phyloP scores from a whole-genome alignment of 805 yeast genomes.

The Candida alai region DNA sequence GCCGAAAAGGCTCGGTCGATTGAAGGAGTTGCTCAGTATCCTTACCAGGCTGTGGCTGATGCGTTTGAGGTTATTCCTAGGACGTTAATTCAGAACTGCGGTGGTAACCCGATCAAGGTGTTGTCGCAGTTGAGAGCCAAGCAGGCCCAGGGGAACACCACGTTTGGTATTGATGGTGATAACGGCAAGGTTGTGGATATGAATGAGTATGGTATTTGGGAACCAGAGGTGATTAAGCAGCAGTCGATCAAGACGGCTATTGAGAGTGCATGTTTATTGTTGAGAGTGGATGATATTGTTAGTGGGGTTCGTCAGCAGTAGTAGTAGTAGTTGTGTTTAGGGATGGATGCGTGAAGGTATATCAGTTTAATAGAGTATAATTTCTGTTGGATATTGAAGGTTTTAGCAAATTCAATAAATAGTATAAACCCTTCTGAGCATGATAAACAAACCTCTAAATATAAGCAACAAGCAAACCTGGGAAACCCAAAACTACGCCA shows the following conservation, averaged over 20 bases:
- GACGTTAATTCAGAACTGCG: constrained; percentile 95
- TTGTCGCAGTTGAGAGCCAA: constrained; percentile 91
- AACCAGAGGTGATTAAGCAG: constrained; percentile 96
- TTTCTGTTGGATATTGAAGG: too few relatives aligned
- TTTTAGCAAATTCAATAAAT: too few relatives aligned
- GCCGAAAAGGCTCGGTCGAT: constrained; percentile 87
- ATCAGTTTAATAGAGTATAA: too few relatives aligned
- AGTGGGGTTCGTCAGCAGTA: constrained; percentile 76
- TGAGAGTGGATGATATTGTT: constrained; percentile 97
- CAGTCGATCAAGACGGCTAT: constrained; percentile 97
- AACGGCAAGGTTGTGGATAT: constrained; percentile 91
- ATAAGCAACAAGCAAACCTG: too few relatives aligned
- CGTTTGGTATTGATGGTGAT: constrained; percentile 94
- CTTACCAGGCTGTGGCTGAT: constrained; percentile 97
- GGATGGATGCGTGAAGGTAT: too few relatives aligned
- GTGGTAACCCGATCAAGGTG: constrained; percentile 90
- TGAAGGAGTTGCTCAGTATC: constrained; percentile 97
- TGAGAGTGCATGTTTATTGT: constrained; percentile 90
- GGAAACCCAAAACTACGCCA: background rate
- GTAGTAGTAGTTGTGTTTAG: too few relatives aligned
- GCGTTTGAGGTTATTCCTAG: constrained; percentile 98
- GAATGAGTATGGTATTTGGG: constrained; percentile 97
- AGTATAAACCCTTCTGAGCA: too few relatives aligned
- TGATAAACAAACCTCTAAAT: too few relatives aligned
- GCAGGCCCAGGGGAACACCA: constrained; percentile 84